phyloP scores from a whole-genome alignment of 345 rosid species.

The Boechera retrofracta region DNA sequence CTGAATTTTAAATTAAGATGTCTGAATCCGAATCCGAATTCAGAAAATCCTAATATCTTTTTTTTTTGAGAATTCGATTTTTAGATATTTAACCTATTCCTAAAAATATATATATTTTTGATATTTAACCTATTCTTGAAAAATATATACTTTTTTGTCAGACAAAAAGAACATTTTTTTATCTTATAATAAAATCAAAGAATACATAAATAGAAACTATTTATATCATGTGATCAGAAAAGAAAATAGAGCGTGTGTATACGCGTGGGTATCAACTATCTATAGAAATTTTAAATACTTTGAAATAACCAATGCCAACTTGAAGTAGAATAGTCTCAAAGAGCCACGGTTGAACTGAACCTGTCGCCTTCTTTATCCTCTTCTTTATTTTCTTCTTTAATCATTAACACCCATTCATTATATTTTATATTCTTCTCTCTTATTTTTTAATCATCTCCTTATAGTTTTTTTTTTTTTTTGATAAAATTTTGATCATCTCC shows the following conservation, averaged over 20 bases:
- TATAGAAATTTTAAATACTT: neutral
- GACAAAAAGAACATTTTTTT: slow-evolving; percentile 1
- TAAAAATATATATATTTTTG: too few species aligned
- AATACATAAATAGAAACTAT: neutral
- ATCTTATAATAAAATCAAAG: neutral
- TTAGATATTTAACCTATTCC: too few species aligned
- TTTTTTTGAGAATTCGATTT: too few species aligned
- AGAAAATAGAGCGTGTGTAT: slow-evolving; percentile 9
- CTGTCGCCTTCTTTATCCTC: slow-evolving; percentile 1
- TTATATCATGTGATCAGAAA: neutral
- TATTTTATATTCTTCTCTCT: neutral
- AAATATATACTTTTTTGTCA: neutral
- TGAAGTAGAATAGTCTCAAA: slow-evolving; percentile 37
- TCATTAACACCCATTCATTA: slow-evolving; percentile 16
- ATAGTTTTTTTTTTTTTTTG: neutral
- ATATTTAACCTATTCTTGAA: too few species aligned
- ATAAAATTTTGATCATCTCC: neutral
- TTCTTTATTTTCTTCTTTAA: neutral
- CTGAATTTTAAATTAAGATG: too few species aligned
- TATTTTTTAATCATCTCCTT: slow-evolving; percentile 30
- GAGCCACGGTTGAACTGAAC: slow-evolving; percentile 40
- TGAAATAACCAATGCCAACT: slow-evolving; percentile 13
- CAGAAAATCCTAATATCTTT: too few species aligned
- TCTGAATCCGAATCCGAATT: too few species aligned
- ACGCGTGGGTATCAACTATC: neutral